Conservation (phyloP, 768 basidiomycete genomes). For the Tylopilus balloui region DNA sequence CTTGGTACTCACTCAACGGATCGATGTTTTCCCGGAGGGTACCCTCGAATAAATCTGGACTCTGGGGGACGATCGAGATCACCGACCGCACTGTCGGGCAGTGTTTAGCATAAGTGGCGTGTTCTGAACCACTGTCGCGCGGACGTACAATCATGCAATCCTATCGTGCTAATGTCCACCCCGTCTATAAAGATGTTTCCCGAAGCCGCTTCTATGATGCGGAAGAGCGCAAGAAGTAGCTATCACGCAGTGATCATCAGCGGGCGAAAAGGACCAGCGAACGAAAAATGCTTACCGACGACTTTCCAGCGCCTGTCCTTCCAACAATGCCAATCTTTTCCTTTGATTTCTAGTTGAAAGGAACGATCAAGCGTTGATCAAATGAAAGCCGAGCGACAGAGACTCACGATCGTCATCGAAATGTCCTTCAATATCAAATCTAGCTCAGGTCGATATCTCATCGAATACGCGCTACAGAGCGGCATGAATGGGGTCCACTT, state of each 20-base stretch:
- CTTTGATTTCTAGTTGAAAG: conserved; percentile 53
- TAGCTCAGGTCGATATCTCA: conserved; percentile 74
- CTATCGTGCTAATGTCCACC: conserved; percentile 71
- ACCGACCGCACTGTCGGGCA: conserved; percentile 54
- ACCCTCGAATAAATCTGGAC: conserved; percentile 65
- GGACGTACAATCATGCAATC: conserved; percentile 52
- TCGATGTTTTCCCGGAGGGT: conserved; percentile 86
- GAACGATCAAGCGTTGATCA: conserved; percentile 3
- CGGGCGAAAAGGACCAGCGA: background rate
- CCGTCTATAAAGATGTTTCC: conserved; percentile 72
- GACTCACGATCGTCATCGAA: conserved; percentile 64
- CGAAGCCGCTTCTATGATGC: conserved; percentile 65
- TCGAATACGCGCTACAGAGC: conserved; percentile 56
- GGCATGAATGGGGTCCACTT: background rate
- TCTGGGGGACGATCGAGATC: conserved; percentile 86
- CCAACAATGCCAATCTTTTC: conserved; percentile 92
- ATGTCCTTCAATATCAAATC: conserved; percentile 79
- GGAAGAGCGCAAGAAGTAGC: conserved; percentile 69
- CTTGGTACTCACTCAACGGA: conserved; percentile 68
- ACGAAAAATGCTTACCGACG: conserved; percentile 45
- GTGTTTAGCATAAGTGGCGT: background rate
- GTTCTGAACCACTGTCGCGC: too few species aligned
- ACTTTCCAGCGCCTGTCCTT: conserved; percentile 78
- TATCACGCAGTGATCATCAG: conserved; percentile 17
- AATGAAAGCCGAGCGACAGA: conserved; percentile 12